Conservation (phyloP, 2,329 filamentous ascomycete species). For the Xylariaceae sp. region DNA sequence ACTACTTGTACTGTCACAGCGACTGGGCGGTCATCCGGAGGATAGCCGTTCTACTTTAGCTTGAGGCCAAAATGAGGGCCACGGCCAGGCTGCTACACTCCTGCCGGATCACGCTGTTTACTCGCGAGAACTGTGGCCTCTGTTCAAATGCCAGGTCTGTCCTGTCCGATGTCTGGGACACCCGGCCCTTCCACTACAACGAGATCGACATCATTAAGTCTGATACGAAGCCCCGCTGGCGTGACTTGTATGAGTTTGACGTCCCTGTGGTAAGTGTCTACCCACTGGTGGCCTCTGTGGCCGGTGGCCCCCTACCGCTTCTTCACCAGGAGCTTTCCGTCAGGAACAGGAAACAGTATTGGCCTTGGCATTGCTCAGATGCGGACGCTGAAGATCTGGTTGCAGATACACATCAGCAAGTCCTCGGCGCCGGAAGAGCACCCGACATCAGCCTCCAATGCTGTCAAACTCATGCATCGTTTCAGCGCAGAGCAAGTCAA, state of each 20-base stretch:
- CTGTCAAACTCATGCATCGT: constrained; percentile 70
- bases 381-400: too few species aligned
- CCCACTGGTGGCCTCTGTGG: too few species aligned
- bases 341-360: not conserved
- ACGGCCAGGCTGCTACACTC: constrained; percentile 43
- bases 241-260: constrained; percentile 70
- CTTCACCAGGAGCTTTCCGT: too few species aligned
- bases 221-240: constrained; percentile 54
- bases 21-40: too few species aligned
- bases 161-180: constrained; percentile 60
- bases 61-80: constrained; percentile 36
- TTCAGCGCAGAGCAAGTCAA: constrained; percentile 61
- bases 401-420: constrained; percentile 57
- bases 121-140: constrained; percentile 62
- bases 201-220: constrained; percentile 64
- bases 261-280: constrained; percentile 70
- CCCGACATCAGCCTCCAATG: constrained; percentile 47
- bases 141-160: constrained; percentile 62
- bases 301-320: too few species aligned
- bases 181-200: constrained; percentile 57
- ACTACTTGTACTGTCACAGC: too few species aligned
- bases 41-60: too few species aligned
- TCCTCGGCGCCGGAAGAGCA: constrained; percentile 41
- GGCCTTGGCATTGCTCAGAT: too few species aligned
- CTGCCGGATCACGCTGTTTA: constrained; percentile 68